Conservation (phyloP, 768 basidiomycete species). For the Phlegmacium glaucopus region DNA sequence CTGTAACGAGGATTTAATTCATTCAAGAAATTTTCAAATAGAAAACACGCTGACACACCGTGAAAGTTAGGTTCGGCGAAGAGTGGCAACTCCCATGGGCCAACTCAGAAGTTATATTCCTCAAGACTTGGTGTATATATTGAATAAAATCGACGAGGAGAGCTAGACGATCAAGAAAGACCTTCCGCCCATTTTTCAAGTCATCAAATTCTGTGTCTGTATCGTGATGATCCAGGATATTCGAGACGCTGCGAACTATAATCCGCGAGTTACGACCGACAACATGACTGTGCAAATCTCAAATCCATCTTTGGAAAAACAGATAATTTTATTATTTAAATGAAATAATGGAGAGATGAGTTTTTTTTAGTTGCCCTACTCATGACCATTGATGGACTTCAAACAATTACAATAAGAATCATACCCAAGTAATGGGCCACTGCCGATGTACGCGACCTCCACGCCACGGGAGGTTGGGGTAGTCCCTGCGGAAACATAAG, state of each 20-base stretch:
- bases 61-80: slow-evolving; percentile 26
- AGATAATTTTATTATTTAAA: too few species aligned
- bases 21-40: not conserved
- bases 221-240: slow-evolving; percentile 31
- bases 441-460: slow-evolving; percentile 31
- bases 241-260: slow-evolving; percentile 29
- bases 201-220: slow-evolving; percentile 31
- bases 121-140: slow-evolving; percentile 24
- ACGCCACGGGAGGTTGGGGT: slow-evolving; percentile 19
- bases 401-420: slow-evolving; percentile 32
- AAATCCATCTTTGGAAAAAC: slow-evolving; percentile 17
- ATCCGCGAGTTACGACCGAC: slow-evolving; percentile 23
- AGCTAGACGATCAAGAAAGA: slow-evolving; percentile 25
- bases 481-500: not conserved
- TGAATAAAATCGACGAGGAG: slow-evolving; percentile 26
- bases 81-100: slow-evolving; percentile 32
- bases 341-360: too few species aligned
- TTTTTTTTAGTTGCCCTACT: slow-evolving; percentile 10
- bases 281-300: slow-evolving; percentile 19
- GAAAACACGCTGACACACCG: slow-evolving; percentile 19
- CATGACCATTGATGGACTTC: slow-evolving; percentile 30
- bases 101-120: slow-evolving; percentile 38
- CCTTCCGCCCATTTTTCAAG: slow-evolving; percentile 19
- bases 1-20: slow-evolving; percentile 11
- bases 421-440: slow-evolving; percentile 31